Percentiles rank a stretch among this genome's conserved stretches.
These are phyloP conservation scores for Pulveroboletus sp. DNA, from an alignment of 768 basidiomycete genomes.

Conservation along the genomic window DNA sequence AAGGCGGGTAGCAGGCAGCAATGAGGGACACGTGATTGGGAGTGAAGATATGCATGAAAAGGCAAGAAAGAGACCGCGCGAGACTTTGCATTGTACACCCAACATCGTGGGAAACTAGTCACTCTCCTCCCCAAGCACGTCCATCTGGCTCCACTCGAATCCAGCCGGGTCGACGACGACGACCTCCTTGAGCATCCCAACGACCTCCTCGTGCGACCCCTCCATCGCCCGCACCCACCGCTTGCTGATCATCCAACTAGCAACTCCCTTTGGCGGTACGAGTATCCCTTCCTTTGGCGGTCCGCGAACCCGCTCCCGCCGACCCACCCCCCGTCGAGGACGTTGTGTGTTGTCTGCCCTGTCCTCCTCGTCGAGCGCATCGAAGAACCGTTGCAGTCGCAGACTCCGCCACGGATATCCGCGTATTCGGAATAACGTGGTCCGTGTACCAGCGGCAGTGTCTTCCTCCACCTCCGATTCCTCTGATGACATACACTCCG, in stretches of 20 bases:
- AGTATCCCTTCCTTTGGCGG: constrained; percentile 50
- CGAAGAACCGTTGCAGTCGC: constrained; percentile 57
- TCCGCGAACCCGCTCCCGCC: constrained; percentile 50
- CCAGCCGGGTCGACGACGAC: constrained; percentile 40
- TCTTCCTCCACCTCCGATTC: constrained; percentile 59
- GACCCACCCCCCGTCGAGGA: constrained; percentile 56
- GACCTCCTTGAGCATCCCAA: constrained; percentile 37
- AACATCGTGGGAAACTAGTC: constrained; percentile 29
- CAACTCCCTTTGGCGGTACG: constrained; percentile 60
- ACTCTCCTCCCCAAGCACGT: constrained; percentile 53
- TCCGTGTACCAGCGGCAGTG: constrained; percentile 22
- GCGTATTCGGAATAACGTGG: constrained; percentile 46
- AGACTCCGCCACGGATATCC: constrained; percentile 66
- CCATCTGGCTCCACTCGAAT: constrained; percentile 47
- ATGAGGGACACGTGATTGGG: constrained; percentile 82
- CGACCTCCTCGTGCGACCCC: constrained; percentile 44
- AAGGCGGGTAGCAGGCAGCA: constrained; percentile 80
- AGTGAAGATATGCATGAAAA: constrained; percentile 67
- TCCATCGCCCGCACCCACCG: constrained; percentile 50
- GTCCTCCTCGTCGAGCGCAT: constrained; percentile 56
- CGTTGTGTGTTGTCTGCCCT: constrained; percentile 38
- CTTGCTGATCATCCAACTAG: constrained; percentile 74
- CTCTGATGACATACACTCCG: constrained; percentile 79
- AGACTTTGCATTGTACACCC: background rate
- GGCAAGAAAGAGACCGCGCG: too few species aligned